Evolutionary conservation across 768 basidiomycete species (phyloP).

Genomic region (Coprinopsis strossmayeri): DNA sequence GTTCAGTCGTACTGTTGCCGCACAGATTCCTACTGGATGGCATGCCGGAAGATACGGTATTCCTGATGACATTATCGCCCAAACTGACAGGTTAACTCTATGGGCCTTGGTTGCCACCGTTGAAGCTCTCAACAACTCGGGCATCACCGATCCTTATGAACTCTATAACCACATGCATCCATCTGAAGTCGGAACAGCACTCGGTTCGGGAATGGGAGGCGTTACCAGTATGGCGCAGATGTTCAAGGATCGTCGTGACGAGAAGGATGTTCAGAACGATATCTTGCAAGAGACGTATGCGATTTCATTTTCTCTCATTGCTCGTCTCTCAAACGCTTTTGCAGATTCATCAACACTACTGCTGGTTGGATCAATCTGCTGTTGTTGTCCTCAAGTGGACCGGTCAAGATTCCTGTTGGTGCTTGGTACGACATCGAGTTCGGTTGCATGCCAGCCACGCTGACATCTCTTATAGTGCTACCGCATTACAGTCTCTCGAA

Average conservation of each 20-base stretch:
- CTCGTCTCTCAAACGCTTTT: slow-evolving; percentile 6
- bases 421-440: slow-evolving; percentile 64
- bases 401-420: slow-evolving; percentile 98
- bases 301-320: neutral
- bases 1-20: slow-evolving; percentile 92
- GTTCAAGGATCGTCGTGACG: slow-evolving; percentile 99
- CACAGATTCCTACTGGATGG: slow-evolving; percentile 98
- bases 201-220: slow-evolving; percentile 99
- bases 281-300: slow-evolving; percentile 96
- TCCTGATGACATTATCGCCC: slow-evolving; percentile 91
- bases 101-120: slow-evolving; percentile 95
- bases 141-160: slow-evolving; percentile 97
- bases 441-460: slow-evolving; percentile 8
- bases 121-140: slow-evolving; percentile 94
- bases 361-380: slow-evolving; percentile 97
- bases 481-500: slow-evolving; percentile 94
- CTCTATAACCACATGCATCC: slow-evolving; percentile 96
- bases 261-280: slow-evolving; percentile 97
- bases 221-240: slow-evolving; percentile 85
- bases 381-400: slow-evolving; percentile 92
- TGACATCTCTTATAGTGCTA: slow-evolving; percentile 52
- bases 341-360: slow-evolving; percentile 96
- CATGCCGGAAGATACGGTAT: slow-evolving; percentile 94
- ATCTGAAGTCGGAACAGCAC: slow-evolving; percentile 87
- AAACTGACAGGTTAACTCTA: slow-evolving; percentile 86